These are phyloP conservation scores for Cytospora chrysosperma DNA, from an alignment of 2,329 filamentous ascomycete species.

Conservation along the genomic window DNA sequence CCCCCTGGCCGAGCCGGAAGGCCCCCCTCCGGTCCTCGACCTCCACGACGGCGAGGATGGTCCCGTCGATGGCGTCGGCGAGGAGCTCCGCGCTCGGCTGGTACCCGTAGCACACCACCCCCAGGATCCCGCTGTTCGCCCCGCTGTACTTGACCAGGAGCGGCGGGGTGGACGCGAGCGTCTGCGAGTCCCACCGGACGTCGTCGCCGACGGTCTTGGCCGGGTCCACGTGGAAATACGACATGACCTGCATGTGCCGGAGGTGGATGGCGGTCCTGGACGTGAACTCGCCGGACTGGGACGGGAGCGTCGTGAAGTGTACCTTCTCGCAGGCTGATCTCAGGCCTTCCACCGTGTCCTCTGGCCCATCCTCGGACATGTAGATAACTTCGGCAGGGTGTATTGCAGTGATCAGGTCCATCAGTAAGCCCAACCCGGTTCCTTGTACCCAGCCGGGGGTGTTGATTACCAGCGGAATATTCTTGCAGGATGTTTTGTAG, in stretches of 20 bases:
- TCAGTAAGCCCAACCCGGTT: slow-evolving; percentile 64
- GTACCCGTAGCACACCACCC: slow-evolving; percentile 67
- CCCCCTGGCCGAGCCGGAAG: slow-evolving; percentile 37
- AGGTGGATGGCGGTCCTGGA: slow-evolving; percentile 64
- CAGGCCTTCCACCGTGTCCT: slow-evolving; percentile 55
- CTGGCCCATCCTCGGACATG: slow-evolving; percentile 63
- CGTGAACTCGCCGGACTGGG: slow-evolving; percentile 55
- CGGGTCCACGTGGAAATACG: slow-evolving; percentile 65
- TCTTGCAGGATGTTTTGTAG: slow-evolving; percentile 49
- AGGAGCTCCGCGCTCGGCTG: slow-evolving; percentile 59
- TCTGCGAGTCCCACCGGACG: slow-evolving; percentile 49
- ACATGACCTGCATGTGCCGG: slow-evolving; percentile 73
- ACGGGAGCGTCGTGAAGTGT: slow-evolving; percentile 54
- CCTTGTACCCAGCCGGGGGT: slow-evolving; percentile 73
- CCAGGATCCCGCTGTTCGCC: slow-evolving; percentile 53
- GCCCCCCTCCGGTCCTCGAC: slow-evolving; percentile 55
- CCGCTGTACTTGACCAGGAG: slow-evolving; percentile 62
- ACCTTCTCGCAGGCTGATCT: slow-evolving; percentile 41
- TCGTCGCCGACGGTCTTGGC: slow-evolving; percentile 19
- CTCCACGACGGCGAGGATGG: slow-evolving; percentile 65
- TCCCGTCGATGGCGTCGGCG: slow-evolving; percentile 66
- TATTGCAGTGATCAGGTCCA: slow-evolving; percentile 53
- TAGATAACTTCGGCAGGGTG: slow-evolving; percentile 64
- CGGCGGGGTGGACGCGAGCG: slow-evolving; percentile 57
- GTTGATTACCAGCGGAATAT: slow-evolving; percentile 66